Conservation (phyloP, 2,329 filamentous ascomycete species). For the Fusarium citri region DNA sequence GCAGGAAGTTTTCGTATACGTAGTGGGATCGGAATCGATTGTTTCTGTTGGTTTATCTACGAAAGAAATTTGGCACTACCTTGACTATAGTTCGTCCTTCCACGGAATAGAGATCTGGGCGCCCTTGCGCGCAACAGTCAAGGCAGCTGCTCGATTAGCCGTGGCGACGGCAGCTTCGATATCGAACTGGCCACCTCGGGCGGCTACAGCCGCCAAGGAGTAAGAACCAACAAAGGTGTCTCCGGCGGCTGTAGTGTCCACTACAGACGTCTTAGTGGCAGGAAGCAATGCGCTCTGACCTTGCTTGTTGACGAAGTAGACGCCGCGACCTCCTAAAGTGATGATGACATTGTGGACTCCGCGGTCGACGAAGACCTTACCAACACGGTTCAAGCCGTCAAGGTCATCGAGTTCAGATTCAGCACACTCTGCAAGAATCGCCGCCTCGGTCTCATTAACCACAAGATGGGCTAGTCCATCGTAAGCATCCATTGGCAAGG, state of each 20-base stretch:
- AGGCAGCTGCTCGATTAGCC: constrained; percentile 60
- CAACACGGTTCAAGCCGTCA: constrained; percentile 60
- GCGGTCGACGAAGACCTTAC: constrained; percentile 69
- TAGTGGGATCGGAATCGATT: constrained; percentile 20
- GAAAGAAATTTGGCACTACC: constrained; percentile 15
- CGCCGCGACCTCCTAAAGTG: constrained; percentile 85
- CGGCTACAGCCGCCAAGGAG: constrained; percentile 75
- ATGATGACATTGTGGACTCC: constrained; percentile 84
- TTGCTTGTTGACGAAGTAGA: constrained; percentile 68
- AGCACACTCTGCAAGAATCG: constrained; percentile 71
- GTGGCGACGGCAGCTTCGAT: constrained; percentile 68
- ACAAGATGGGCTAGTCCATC: constrained; percentile 79
- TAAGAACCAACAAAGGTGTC: constrained; percentile 95
- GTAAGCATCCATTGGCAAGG: constrained; percentile 75
- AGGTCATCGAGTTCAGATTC: constrained; percentile 62
- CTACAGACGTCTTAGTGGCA: constrained; percentile 78
- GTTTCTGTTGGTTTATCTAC: constrained; percentile 36
- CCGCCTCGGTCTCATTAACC: constrained; percentile 91
- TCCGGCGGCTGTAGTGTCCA: constrained; percentile 94
- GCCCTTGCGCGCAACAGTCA: constrained; percentile 57
- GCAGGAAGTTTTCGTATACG: constrained; percentile 11
- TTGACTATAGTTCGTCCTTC: constrained; percentile 55
- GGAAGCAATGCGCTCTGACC: constrained; percentile 62
- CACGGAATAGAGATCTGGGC: constrained; percentile 59
- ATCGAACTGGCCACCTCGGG: constrained; percentile 56